Base-by-base conservation (phyloP, 345 rosid species). In the Adansonia digitata region DNA sequence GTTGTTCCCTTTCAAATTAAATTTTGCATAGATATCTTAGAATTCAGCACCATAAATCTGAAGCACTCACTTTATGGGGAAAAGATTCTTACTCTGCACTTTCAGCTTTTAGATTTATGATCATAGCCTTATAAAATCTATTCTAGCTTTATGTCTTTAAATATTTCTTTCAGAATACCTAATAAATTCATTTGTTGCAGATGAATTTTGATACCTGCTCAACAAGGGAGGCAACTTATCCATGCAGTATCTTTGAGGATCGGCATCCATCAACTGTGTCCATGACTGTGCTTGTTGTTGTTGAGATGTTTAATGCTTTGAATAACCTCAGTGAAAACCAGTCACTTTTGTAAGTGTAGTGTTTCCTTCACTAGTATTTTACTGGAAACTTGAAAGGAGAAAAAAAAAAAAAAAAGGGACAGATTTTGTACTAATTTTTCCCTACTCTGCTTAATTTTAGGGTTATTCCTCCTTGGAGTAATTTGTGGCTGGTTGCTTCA, bases 251-350 rank as follows among this genome's bases (percentile, higher is more conserved):
- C 78, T 95, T 95, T 81, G 94, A 95, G 62, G 97, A 93, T 81
- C 87, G 85, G 63, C 99, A 93, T 88, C 99, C 99, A 75, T 95
- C 99, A 45, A 93, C 99, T 31, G 91, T 95, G 66, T 79, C 99
- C 57, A 93, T 95, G 99, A 95, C 99, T 34, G 99, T 95, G 71
- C 99, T 95, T 84, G 98, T 95, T 80, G 98, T 95, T 39, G 99
- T 95, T 75, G 99, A 95, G 89, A 95, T 95, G 99, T 95, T 95
- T 83, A 95, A 95, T 72, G 97, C 99, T 81, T 83, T 95, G 83
- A 95, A 95, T 81, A 95, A 95, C 86, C 98, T 95, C 79, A 95
- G 99, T 65, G 99, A 95, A 85, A 95, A 93, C 77, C 99, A 95
- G 46, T 95, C 98, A 39, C 89, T 95, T 79, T 75, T 95, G 99